Evolutionary conservation across 176 grass and related monocot species (phyloP), one percentile per base, ranked within the genome.

Genomic region (Oryza nivara): DNA sequence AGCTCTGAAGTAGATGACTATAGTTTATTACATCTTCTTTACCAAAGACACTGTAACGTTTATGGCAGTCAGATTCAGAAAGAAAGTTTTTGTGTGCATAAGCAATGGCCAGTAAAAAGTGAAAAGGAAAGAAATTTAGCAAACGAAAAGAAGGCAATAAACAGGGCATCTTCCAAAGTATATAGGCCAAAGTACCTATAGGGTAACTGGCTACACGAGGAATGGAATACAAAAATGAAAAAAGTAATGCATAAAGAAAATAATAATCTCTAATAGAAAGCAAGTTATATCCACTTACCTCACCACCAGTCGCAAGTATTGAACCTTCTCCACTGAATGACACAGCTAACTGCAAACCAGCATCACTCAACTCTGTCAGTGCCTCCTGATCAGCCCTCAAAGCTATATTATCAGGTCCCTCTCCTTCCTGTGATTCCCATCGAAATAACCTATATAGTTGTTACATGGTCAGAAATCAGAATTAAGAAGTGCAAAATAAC

Each of bases 321-420:
- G 93, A 96, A 70, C 96, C 96, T 74, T 91, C 93, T 84, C 73
- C 67, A 86, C 92, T 89, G 78, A 99, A 99, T 75, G 81, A 90
- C 34, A 94, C 81, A 1, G 93, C 52, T 82, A 98, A 92, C 54
- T 99, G 96, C 75, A 84, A 85, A 60, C 89, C 91, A 67, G 89
- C 76, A 91, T 92, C 90, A 38, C 61, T 83, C 36, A 99, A 61
- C n/a, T 83, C 71, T 25, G 35, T 64, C 75, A 96, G 79, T 56
- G 66, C 78, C 80, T 96, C 90, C 38, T 72, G 67, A 35, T 94
- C 90, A 76, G 86, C 46, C 49, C 35, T 91, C 70, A 96, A 60
- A 83, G 78, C 40, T 48, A 99, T 74, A 12, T 46, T 76, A 26
- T 70, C 32, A 34, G 65, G 54, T 73, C 72, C 66, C 36, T 88